These are phyloP conservation scores for Talaromyces sp. DNA, from an alignment of 2,329 filamentous ascomycete genomes.

Conservation along the genomic window DNA sequence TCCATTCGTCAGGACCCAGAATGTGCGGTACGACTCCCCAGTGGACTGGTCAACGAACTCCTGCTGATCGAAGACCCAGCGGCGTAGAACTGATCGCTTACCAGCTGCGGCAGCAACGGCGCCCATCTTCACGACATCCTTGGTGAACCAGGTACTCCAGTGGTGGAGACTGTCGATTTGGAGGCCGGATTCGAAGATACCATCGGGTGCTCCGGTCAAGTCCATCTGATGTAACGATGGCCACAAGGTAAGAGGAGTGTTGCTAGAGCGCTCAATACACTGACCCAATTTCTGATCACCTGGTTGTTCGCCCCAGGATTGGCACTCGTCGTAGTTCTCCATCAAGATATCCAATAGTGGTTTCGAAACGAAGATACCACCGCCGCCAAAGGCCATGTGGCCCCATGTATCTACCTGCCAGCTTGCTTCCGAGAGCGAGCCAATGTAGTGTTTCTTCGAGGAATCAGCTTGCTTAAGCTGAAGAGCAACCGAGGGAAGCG, in stretches of 20 bases:
- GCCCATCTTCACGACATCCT: constrained; percentile 45
- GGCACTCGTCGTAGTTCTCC: constrained; percentile 40
- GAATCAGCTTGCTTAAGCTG: constrained; percentile 39
- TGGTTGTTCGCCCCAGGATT: constrained; percentile 41
- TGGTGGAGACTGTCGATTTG: constrained; percentile 45
- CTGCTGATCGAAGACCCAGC: constrained; percentile 44
- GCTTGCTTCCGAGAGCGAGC: constrained; percentile 41
- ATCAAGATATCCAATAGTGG: constrained; percentile 38
- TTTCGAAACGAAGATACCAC: constrained; percentile 43
- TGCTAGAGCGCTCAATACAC: constrained; percentile 40
- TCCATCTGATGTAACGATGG: constrained; percentile 45
- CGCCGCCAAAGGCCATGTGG: constrained; percentile 44
- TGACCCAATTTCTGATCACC: constrained; percentile 45
- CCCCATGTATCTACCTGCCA: constrained; percentile 45
- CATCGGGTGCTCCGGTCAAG: constrained; percentile 40
- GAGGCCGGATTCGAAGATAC: constrained; percentile 43
- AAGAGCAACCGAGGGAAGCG: constrained; percentile 34
- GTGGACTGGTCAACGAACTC: constrained; percentile 34
- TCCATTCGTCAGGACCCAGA: constrained; percentile 45
- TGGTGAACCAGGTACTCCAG: constrained; percentile 45
- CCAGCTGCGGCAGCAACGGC: constrained; percentile 40
- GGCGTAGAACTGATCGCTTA: constrained; percentile 41
- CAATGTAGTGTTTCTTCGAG: constrained; percentile 43
- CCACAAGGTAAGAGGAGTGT: constrained; percentile 40
- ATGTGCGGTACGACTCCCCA: constrained; percentile 34